Percentiles rank a stretch among this genome's conserved stretches.
Conservation (phyloP, 148 eudicot genomes). For the Nepenthes mirabilis region DNA sequence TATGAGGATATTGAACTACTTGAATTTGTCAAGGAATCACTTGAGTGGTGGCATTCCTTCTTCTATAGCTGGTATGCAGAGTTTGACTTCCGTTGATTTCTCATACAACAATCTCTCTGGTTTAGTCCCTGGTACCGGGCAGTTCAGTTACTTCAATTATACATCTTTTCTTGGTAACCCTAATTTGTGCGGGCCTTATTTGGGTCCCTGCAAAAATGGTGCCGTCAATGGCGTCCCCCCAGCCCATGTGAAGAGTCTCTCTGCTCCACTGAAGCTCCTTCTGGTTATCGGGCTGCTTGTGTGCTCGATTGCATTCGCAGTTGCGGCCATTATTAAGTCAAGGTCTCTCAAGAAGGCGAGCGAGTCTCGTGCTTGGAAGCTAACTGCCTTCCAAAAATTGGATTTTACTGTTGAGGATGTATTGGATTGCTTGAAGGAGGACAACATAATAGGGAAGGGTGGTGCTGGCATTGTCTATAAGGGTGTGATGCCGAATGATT, state of each 20-base stretch:
- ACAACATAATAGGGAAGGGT: constrained; percentile 88
- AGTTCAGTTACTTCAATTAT: constrained; percentile 78
- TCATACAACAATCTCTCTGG: constrained; percentile 85
- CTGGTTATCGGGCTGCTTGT: constrained; percentile 73
- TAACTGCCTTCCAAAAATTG: constrained; percentile 75
- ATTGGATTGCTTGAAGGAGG: constrained; percentile 68
- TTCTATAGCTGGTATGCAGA: constrained; percentile 67
- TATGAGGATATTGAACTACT: constrained; percentile 69
- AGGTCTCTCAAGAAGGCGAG: constrained; percentile 62
- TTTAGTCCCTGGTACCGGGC: constrained; percentile 80
- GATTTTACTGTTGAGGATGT: constrained; percentile 85
- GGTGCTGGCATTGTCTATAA: constrained; percentile 95
- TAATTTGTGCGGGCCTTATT: constrained; percentile 74
- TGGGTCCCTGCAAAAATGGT: constrained; percentile 76
- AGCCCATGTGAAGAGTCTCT: constrained; percentile 48
- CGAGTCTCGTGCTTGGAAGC: constrained; percentile 81
- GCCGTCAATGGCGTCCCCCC: constrained; percentile 29
- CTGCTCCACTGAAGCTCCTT: constrained; percentile 68
- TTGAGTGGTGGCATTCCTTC: constrained; percentile 60
- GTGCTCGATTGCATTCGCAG: constrained; percentile 77
- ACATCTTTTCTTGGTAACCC: constrained; percentile 82
- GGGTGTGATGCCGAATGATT: constrained; percentile 74
- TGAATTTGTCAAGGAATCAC: constrained; percentile 70
- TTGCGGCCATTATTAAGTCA: constrained; percentile 77
- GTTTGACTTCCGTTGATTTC: constrained; percentile 87